Conservation (phyloP, 495 filamentous ascomycete species). For the Penicillium paxilli region DNA sequence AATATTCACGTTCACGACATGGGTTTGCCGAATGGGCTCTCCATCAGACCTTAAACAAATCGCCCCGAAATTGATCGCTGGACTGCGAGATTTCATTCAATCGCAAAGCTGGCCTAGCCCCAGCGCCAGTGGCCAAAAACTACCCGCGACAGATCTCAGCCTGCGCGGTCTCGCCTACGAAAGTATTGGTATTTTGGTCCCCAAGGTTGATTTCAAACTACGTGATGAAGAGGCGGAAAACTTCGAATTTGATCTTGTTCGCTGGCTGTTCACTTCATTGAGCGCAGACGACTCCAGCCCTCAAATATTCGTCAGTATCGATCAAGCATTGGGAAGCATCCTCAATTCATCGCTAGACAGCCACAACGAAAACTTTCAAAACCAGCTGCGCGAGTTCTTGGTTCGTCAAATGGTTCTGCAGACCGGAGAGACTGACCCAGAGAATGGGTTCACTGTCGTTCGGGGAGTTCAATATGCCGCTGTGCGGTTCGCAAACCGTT, state of each 20-base stretch:
- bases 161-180: conserved; percentile 79
- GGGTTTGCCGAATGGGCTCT: conserved; percentile 76
- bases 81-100: conserved; percentile 72
- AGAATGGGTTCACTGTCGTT: conserved; percentile 43
- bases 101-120: conserved; percentile 81
- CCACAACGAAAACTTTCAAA: conserved; percentile 41
- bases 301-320: conserved; percentile 79
- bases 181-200: conserved; percentile 77
- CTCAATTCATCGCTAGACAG: conserved; percentile 56
- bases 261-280: conserved; percentile 81
- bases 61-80: conserved; percentile 67
- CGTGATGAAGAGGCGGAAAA: conserved; percentile 36
- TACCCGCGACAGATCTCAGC: conserved; percentile 59
- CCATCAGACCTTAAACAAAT: conserved; percentile 58
- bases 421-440: conserved; percentile 46
- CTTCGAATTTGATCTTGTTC: conserved; percentile 60
- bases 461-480: conserved; percentile 76
- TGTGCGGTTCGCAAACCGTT: conserved; percentile 90
- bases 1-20: conserved; percentile 86
- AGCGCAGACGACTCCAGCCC: conserved; percentile 73
- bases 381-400: conserved; percentile 59
- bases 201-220: conserved; percentile 41
- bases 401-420: conserved; percentile 64
- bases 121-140: conserved; percentile 39
- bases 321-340: conserved; percentile 81